phyloP scores from a whole-genome alignment of 2,329 filamentous ascomycete species.

The Aureobasidium sp. region DNA sequence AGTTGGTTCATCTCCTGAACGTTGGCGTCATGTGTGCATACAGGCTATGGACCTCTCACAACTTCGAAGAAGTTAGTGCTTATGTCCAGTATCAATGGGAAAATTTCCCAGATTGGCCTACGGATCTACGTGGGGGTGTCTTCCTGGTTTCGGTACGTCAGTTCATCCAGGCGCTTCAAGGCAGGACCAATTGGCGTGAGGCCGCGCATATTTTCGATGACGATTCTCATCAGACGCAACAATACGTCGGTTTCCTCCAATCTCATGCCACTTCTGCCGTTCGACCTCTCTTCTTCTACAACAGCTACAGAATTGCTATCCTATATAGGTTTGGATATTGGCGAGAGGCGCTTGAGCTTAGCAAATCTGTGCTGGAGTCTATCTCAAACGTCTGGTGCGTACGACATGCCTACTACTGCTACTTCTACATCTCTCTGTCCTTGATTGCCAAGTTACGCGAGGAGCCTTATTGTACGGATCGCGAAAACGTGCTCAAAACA shows the following conservation, averaged over 20 bases:
- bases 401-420: slow-evolving; percentile 32
- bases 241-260: slow-evolving; percentile 47
- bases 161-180: slow-evolving; percentile 60
- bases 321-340: slow-evolving; percentile 36
- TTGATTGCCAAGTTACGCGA: slow-evolving; percentile 33
- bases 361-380: slow-evolving; percentile 32
- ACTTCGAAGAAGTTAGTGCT: slow-evolving; percentile 59
- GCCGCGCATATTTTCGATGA: slow-evolving; percentile 56
- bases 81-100: slow-evolving; percentile 65
- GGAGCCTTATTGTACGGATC: slow-evolving; percentile 29
- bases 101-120: slow-evolving; percentile 63
- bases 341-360: slow-evolving; percentile 34
- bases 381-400: slow-evolving; percentile 37
- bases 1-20: slow-evolving; percentile 62
- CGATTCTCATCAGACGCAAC: slow-evolving; percentile 51
- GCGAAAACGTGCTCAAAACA: slow-evolving; percentile 42
- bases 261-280: slow-evolving; percentile 48
- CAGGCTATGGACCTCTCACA: slow-evolving; percentile 62
- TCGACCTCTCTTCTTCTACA: slow-evolving; percentile 59
- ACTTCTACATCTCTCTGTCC: slow-evolving; percentile 35
- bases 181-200: slow-evolving; percentile 53
- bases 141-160: slow-evolving; percentile 60
- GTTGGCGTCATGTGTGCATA: slow-evolving; percentile 59
- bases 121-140: slow-evolving; percentile 62
- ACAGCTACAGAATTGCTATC: slow-evolving; percentile 41